Percentiles rank a stretch among this genome's conserved stretches.
Evolutionary conservation across 2,329 filamentous ascomycete genomes (phyloP).

Genomic region (Dendryphion nanum): DNA sequence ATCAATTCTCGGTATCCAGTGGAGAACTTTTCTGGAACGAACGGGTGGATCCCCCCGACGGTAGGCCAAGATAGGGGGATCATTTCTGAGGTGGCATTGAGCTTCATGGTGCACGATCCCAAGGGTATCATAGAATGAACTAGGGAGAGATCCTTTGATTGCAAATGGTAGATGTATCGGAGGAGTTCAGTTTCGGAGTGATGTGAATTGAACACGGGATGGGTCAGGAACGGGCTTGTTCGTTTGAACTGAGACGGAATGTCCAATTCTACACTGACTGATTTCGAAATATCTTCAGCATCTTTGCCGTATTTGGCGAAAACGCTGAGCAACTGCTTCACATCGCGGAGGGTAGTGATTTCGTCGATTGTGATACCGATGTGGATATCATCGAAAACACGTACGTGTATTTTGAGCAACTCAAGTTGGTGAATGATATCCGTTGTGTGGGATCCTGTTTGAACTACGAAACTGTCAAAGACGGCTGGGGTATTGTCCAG

Average conservation of each 20-base stretch:
- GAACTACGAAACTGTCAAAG: slow-evolving; percentile 79
- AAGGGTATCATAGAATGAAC: slow-evolving; percentile 98
- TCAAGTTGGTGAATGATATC: slow-evolving; percentile 53
- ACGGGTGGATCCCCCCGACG: slow-evolving; percentile 79
- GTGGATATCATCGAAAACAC: slow-evolving; percentile 59
- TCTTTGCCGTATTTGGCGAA: slow-evolving; percentile 47
- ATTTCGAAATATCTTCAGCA: slow-evolving; percentile 3
- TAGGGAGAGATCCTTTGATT: slow-evolving; percentile 90
- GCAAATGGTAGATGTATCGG: slow-evolving; percentile 88
- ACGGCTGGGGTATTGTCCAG: slow-evolving; percentile 57
- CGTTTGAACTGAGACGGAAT: slow-evolving; percentile 64
- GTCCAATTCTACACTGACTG: slow-evolving; percentile 6
- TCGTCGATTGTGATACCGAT: slow-evolving; percentile 80
- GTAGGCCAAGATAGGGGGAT: slow-evolving; percentile 74
- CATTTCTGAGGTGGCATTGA: slow-evolving; percentile 94
- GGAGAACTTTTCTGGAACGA: slow-evolving; percentile 63
- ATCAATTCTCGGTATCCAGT: slow-evolving; percentile 71
- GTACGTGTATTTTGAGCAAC: slow-evolving; percentile 59
- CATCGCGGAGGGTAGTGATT: slow-evolving; percentile 58
- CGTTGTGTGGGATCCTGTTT: slow-evolving; percentile 50
- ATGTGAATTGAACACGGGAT: slow-evolving; percentile 91
- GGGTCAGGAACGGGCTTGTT: slow-evolving; percentile 74
- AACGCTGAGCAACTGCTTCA: slow-evolving; percentile 57
- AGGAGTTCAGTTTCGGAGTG: slow-evolving; percentile 94
- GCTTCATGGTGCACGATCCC: slow-evolving; percentile 97